These are phyloP conservation scores for Polytrichum formosum DNA, from an alignment of 225 moss, liverwort and hornwort species.

Conservation along the genomic window DNA sequence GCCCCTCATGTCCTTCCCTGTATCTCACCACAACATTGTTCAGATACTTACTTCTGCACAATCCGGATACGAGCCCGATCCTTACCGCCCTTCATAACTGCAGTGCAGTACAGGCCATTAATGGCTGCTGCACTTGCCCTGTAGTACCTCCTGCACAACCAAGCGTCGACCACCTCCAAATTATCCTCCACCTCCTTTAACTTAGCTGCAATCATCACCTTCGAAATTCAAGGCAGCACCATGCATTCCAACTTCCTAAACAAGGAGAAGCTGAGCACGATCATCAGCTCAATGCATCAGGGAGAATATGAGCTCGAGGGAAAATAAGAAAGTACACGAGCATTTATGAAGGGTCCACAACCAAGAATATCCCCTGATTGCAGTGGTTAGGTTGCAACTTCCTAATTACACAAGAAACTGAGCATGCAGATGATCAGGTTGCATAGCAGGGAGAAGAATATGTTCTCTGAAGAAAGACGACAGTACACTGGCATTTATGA, in stretches of 20 bases:
- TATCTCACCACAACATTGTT: neutral
- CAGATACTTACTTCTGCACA: conserved; percentile 14
- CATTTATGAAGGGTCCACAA: neutral
- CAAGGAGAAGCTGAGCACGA: conserved; percentile 1
- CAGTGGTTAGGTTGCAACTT: neutral
- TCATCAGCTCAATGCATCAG: neutral
- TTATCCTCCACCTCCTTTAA: conserved; percentile 24
- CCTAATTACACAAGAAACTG: neutral
- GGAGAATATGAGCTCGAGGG: neutral
- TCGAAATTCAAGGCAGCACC: neutral
- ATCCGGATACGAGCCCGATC: conserved; percentile 10
- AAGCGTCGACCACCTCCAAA: conserved; percentile 4
- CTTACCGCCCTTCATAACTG: conserved; percentile 12
- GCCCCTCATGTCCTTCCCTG: conserved; percentile 11
- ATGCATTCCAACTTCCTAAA: neutral
- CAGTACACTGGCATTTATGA: neutral
- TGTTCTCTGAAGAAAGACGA: neutral
- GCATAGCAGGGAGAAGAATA: neutral
- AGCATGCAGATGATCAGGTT: neutral
- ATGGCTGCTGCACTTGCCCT: conserved; percentile 9
- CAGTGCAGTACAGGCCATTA: conserved; percentile 14
- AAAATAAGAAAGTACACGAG: neutral
- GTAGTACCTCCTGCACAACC: neutral
- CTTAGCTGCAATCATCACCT: conserved; percentile 13
- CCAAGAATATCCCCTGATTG: neutral